Evolutionary conservation across 495 filamentous ascomycete species (phyloP).

Genomic region (Barbatosphaeria neglecta): DNA sequence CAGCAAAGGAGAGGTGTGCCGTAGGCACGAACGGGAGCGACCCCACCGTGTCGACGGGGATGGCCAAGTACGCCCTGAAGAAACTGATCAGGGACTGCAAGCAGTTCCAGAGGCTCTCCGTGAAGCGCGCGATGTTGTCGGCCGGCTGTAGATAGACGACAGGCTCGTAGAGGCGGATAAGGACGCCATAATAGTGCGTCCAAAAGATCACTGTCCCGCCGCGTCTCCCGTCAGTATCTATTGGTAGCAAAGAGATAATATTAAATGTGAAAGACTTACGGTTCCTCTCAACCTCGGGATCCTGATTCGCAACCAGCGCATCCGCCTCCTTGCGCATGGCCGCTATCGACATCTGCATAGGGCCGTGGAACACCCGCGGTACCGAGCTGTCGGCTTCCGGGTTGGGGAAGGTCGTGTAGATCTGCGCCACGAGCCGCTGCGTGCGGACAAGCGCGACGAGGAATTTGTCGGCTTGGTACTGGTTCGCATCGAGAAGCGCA

Average conservation of each 20-base stretch:
- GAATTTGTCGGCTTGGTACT: conserved; percentile 8
- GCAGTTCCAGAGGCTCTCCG: conserved; percentile 11
- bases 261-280: conserved; percentile 3
- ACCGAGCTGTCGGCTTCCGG: conserved; percentile 5
- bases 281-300: conserved; percentile 1
- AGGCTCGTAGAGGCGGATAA: conserved; percentile 13
- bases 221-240: not conserved
- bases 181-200: conserved; percentile 2
- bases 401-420: conserved; percentile 4
- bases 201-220: conserved; percentile 10
- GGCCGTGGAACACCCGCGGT: not conserved
- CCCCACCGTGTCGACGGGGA: conserved; percentile 3
- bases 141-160: conserved; percentile 6
- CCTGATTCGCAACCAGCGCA: not conserved
- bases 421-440: conserved; percentile 7
- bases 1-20: conserved; percentile 7
- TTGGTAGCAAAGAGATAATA: not conserved
- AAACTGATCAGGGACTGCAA: conserved; percentile 6
- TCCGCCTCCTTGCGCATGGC: conserved; percentile 8
- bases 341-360: conserved; percentile 9
- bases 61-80: conserved; percentile 5
- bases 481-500: conserved; percentile 1
- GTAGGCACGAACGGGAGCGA: conserved; percentile 5
- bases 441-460: conserved; percentile 8
- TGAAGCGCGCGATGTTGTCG: not conserved